Conservation (phyloP, 2,329 filamentous ascomycete species). For the Diaporthe vaccinii region DNA sequence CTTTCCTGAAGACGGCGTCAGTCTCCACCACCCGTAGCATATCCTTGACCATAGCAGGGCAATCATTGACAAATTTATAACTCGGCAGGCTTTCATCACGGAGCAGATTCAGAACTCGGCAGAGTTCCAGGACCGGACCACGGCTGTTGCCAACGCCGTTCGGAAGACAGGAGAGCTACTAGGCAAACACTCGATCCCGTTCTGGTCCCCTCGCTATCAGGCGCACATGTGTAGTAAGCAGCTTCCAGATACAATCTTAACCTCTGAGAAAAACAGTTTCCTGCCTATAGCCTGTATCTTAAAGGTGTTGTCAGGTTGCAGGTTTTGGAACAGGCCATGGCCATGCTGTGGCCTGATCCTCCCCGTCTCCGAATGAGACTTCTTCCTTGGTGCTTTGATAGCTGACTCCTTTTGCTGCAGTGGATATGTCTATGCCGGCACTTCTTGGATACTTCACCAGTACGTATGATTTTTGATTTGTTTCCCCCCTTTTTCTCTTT, state of each 20-base stretch:
- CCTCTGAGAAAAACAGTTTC: too few species aligned
- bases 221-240: conserved; percentile 63
- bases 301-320: too few species aligned
- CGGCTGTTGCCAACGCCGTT: conserved; percentile 48
- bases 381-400: too few species aligned
- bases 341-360: too few species aligned
- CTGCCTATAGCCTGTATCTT: too few species aligned
- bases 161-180: conserved; percentile 53
- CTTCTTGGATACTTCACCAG: conserved; percentile 61
- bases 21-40: neutral
- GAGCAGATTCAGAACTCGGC: conserved; percentile 50
- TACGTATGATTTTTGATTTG: neutral
- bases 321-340: too few species aligned
- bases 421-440: conserved; percentile 57
- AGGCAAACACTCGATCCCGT: conserved; percentile 59
- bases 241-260: too few species aligned
- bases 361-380: too few species aligned
- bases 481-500: rapidly evolving
- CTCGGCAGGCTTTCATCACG: conserved; percentile 52
- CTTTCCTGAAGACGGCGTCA: conserved; percentile 51
- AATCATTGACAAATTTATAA: conserved; percentile 39
- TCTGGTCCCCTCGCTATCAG: conserved; percentile 61
- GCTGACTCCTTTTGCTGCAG: too few species aligned
- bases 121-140: conserved; percentile 50
- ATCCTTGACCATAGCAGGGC: conserved; percentile 2